phyloP scores from a whole-genome alignment of 2,329 filamentous ascomycete genomes.

The Botrytis cinerea region DNA sequence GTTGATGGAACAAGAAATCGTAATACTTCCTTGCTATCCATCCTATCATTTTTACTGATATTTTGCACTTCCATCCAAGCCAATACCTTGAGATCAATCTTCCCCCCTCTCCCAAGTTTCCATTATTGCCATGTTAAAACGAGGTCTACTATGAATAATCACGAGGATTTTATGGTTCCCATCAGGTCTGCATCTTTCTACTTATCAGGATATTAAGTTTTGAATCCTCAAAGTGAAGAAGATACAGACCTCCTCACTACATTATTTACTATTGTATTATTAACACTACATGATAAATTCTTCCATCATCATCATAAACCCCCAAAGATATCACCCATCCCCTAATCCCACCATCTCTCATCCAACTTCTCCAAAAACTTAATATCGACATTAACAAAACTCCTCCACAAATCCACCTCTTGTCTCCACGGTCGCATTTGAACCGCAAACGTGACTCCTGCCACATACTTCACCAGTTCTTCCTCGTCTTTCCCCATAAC shows the following conservation, averaged over 20 bases:
- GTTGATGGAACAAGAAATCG: neutral
- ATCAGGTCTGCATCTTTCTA: neutral
- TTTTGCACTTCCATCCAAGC: neutral
- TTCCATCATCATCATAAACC: neutral
- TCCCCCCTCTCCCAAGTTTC: no score
- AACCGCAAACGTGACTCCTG: conserved; percentile 48
- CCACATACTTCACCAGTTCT: conserved; percentile 46
- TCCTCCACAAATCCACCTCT: conserved; percentile 55
- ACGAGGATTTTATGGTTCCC: neutral
- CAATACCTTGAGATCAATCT: neutral
- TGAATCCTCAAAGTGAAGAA: neutral
- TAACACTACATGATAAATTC: neutral
- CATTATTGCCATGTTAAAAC: neutral
- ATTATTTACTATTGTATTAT: neutral
- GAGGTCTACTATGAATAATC: neutral
- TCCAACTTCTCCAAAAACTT: conserved; percentile 48
- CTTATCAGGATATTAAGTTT: neutral
- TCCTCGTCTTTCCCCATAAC: conserved; percentile 49
- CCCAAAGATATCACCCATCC: neutral
- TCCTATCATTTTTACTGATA: neutral
- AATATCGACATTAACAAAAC: conserved; percentile 51
- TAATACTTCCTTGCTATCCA: neutral
- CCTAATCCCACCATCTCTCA: conserved; percentile 27
- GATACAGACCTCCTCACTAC: neutral
- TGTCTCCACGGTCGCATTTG: conserved; percentile 52